Base-by-base conservation (phyloP, 805 yeast species). In the Clavispora phyllophila region DNA sequence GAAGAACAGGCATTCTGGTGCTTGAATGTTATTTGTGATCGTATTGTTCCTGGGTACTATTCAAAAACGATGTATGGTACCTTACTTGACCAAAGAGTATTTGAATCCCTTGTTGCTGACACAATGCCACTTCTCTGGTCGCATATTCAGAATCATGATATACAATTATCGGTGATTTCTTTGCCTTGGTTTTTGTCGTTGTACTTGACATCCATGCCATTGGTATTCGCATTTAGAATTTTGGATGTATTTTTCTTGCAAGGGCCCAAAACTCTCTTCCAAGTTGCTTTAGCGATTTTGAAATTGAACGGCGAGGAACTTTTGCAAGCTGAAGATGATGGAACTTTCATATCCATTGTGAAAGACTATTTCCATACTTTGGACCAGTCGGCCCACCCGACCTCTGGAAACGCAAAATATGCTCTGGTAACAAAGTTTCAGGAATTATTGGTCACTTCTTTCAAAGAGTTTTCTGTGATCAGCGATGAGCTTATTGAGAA, bases 1-100 rank as follows among this genome's bases (percentile, higher is more conserved):
- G 99, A 93, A 62, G 99, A 91, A 51, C 98, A 93, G 63, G 98
- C 96, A 0, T 93, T 88, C 58, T 93, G 98, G 98, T 79, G 91
- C 44, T 72, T 93, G 43, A 78, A 81, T 42, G 77, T 79, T 14
- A 63, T 93, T 3, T 89, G 97, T 66, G 96, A 89, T 46, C 76
- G 80, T 31, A 77, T 86, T 46, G 85, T 89, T 3, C 98, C 98
- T 0, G 99, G 99, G 0, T 93, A 93, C 62, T 93, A 93, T 58
- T 90, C 98, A 3, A 87, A 81, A 55, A 91, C 97, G 0, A 93
- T 93, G 99, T 91, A 91, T 57, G 99, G 99, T 20, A 93, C 96
- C 1, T 67, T 93, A 24, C 68, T 93, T 28, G 99, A 93, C 59
- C 99, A 93, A 66, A 79, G 82, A 53, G 99, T 93, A 1, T 87